Evolutionary conservation across 345 rosid species (phyloP), one percentile per base, ranked within the genome.

Genomic region (Eucalyptus regnans): DNA sequence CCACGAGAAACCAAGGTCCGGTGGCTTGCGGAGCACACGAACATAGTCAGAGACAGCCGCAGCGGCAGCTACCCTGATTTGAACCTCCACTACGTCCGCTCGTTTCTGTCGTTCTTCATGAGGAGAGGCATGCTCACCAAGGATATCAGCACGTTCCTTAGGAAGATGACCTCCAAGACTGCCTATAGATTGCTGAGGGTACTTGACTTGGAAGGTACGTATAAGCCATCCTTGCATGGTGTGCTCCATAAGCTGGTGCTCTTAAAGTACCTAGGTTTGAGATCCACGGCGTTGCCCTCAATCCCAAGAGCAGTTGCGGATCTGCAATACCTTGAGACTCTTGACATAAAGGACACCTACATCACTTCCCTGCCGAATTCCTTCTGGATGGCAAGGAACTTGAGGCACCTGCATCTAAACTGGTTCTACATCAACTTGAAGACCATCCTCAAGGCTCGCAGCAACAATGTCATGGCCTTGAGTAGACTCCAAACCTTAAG

Each of bases 201-300:
- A 29, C 90, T 91, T 29, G 91, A 91, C 58, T 88, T 90, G 48
- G 92, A 92, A 51, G 64, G 89, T 54, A 89, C 86, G 6, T 88
- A 86, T 81, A 87, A 62, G 71, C 93, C 93, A 4, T 86, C 87
- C 86, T 79, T 92, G 43, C 88, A 89, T 2, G 31, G 31, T 60
- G 66, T 60, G 66, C 66, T 60, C 66, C 66, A 60, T 12, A 27
- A 27, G 66, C 16, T 60, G 66, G 66, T 60, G 66, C 66, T 60
- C 31, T 3, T 60, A 60, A 60, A 27, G 66, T 60, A 60, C 66
- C 31, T 60, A 60, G 66, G 66, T 2, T 60, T 27, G 31, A 27
- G 66, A 60, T 60, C 66, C 66, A 60, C 31, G 7, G 66, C 4
- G 66, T 60, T 60, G 31, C 31, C 3, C 31, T 60, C 66, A 1